Conservation (phyloP, 2,329 filamentous ascomycete genomes). For the Colletotrichum shisoi region DNA sequence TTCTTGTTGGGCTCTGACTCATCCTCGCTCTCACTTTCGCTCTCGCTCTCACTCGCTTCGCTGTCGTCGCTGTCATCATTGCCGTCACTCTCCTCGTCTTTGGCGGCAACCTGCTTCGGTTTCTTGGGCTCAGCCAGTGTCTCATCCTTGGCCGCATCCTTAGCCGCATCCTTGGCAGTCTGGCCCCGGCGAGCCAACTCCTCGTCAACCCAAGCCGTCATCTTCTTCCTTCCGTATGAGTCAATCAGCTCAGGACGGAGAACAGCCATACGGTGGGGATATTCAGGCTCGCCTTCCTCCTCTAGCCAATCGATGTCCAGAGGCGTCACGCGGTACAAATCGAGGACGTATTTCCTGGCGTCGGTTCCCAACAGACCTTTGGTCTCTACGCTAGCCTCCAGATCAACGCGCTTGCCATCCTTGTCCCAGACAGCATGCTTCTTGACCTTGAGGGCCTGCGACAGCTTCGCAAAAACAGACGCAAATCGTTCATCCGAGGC, state of each 20-base stretch:
- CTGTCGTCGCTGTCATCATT: constrained; percentile 40
- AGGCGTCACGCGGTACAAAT: constrained; percentile 93
- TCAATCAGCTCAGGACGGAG: constrained; percentile 90
- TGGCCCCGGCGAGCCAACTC: constrained; percentile 73
- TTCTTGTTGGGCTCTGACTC: constrained; percentile 49
- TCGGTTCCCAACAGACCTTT: constrained; percentile 98
- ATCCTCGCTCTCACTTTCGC: constrained; percentile 49
- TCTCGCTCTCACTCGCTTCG: constrained; percentile 46
- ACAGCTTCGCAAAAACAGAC: constrained; percentile 85
- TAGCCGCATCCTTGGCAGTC: constrained; percentile 49
- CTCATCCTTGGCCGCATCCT: constrained; percentile 48
- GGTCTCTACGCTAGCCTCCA: constrained; percentile 96
- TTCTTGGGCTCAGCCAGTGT: constrained; percentile 45
- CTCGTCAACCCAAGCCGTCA: constrained; percentile 85
- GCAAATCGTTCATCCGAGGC: constrained; percentile 88
- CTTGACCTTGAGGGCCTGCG: constrained; percentile 89
- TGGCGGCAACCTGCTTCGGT: constrained; percentile 36
- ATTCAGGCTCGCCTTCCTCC: constrained; percentile 68
- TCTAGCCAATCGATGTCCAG: constrained; percentile 92
- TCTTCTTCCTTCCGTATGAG: constrained; percentile 80
- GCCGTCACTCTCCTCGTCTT: constrained; percentile 44
- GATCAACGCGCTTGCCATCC: constrained; percentile 84
- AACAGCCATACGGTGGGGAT: constrained; percentile 96
- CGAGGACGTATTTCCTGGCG: constrained; percentile 95
- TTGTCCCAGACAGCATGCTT: constrained; percentile 98